A percentile compares a stretch with the other conserved stretches of the same genome.
Conservation (phyloP, 1,284 basidiomycete species). For the Anthracocystis walkeri region DNA sequence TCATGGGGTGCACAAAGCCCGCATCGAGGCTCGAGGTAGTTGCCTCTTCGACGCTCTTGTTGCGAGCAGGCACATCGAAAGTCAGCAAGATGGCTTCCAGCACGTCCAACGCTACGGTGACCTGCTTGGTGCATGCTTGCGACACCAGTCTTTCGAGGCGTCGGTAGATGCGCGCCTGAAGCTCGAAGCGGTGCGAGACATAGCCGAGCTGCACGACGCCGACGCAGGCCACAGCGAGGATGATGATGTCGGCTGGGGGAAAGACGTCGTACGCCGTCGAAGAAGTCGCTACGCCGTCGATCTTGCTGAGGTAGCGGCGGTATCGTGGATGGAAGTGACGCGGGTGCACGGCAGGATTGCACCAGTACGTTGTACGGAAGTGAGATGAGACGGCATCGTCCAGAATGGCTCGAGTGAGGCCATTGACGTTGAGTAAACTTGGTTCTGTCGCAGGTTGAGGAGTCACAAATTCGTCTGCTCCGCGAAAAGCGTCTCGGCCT, state of each 20-base stretch:
- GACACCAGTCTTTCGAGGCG: constrained; percentile 38
- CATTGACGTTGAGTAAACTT: constrained; percentile 32
- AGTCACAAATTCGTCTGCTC: constrained; percentile 16
- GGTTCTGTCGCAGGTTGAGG: constrained; percentile 18
- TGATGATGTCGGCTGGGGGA: constrained; percentile 35
- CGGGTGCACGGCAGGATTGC: constrained; percentile 37
- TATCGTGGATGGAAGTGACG: constrained; percentile 42
- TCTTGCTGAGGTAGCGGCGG: constrained; percentile 22
- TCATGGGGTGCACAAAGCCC: constrained; percentile 40
- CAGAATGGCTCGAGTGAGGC: constrained; percentile 36
- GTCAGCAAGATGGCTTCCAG: constrained; percentile 40
- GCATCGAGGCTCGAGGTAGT: constrained; percentile 32
- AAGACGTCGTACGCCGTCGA: constrained; percentile 18
- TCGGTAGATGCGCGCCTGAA: constrained; percentile 45
- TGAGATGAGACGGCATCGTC: constrained; percentile 35
- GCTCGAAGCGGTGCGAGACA: constrained; percentile 31
- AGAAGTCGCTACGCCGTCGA: constrained; percentile 24
- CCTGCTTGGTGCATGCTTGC: constrained; percentile 32
- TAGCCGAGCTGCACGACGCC: constrained; percentile 37
- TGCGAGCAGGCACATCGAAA: constrained; percentile 32
- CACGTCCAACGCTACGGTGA: constrained; percentile 36
- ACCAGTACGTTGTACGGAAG: constrained; percentile 41
- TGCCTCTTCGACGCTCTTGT: constrained; percentile 28
- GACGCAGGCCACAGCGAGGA: constrained; percentile 39
- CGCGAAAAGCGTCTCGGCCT: too few relatives aligned